Base-by-base conservation (phyloP, 2,329 filamentous ascomycete genomes). In the Magnaporthiopsis rhizophila region DNA sequence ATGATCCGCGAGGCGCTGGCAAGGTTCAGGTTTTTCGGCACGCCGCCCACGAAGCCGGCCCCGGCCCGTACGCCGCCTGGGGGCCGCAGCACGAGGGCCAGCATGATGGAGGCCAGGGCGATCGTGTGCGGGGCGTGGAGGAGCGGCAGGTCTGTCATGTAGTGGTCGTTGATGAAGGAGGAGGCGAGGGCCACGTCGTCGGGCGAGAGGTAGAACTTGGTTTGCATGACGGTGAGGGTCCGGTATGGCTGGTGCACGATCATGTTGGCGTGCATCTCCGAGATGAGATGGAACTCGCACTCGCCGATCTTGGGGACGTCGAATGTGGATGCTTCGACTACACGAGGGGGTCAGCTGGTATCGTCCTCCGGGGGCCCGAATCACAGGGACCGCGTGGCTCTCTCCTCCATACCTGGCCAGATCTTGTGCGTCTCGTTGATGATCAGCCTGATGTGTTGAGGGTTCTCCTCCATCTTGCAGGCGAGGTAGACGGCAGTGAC, bases 401-500 rank as follows among this genome's bases (percentile, higher is more conserved):
- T 30, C 3, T 30, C 30, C 38, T 21, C 5, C 38, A 6, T 79
- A 86, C 86, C 85, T 71, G 91, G 88, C 91, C 92, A 97, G 66
- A 96, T 83, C 65, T 89, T 86, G 45, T 92, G 87, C 3, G 93
- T 92, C 75, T 99, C 95, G 60, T 87, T 89, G 13, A 95, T 88
- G 65, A 99, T 89, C 68, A 96, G 85, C 36, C 95, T 86, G 71
- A 99, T 98, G 75, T 99, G 95, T 75, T 98, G 94, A 3, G 95
- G 95, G 62, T 89, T 93, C 76, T 99, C 95, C 75, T 99, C 95
- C 86, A 96, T 97, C 78, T 99, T 99, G 79, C 92, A 97, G 26
- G 95, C 93, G 50, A 99, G 81, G 75, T 99, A 99, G 66, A 98
- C 84, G 6, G 94, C 91, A 1, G 95, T 98, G n/a, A 92, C 89